Base-by-base conservation (phyloP, 495 filamentous ascomycete genomes). In the Aspergillus sclerotiicarbonarius region DNA sequence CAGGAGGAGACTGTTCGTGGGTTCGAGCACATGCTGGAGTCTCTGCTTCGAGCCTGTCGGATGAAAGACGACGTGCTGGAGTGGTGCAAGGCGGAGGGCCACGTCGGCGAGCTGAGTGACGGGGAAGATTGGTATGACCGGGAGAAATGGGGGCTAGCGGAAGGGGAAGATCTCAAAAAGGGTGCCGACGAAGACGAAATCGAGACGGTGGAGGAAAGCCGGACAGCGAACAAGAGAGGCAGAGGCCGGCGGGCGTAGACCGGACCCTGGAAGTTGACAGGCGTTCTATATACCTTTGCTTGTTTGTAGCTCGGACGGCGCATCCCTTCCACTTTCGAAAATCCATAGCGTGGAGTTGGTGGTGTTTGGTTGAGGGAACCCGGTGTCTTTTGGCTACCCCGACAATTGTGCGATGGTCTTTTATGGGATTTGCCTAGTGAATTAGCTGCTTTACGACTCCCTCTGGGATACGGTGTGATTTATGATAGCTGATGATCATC, bases 71-170 rank as follows among this genome's bases (percentile, higher is more conserved):
- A 86, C 45, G 91, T 98, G 10, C 81, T 88, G 67, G 85, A 89
- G 57, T 96, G 90, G 89, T 84, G 82, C 52, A 93, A 95, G 70
- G 91, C 94, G 0, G 95, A 98, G 71, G 90, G 85, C 6, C 94
- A 97, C 65, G 81, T 89, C 21, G 91, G 90, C 2, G 83, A 87
- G 53, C 76, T 96, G 84, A 92, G 88, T 33, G 92, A 97, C 65
- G 91, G 91, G 3, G 92, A 97, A 75, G 92, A 97, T 67, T 97
- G 92, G 91, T 95, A 95, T 69, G 92, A 97, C 66, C 84, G 84
- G 55, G 90, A 94, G 66, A 87, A 89, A 76, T 96, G 90, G 92
- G 86, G 86, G 3, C 69, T 97, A 43, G 86, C 86, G 3, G 73
- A 76, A 37, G 75, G 72, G 4, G 90, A 90, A 62, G 89, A 91